Evolutionary conservation across 768 basidiomycete species (phyloP).

Genomic region (Kwoniella shandongensis): DNA sequence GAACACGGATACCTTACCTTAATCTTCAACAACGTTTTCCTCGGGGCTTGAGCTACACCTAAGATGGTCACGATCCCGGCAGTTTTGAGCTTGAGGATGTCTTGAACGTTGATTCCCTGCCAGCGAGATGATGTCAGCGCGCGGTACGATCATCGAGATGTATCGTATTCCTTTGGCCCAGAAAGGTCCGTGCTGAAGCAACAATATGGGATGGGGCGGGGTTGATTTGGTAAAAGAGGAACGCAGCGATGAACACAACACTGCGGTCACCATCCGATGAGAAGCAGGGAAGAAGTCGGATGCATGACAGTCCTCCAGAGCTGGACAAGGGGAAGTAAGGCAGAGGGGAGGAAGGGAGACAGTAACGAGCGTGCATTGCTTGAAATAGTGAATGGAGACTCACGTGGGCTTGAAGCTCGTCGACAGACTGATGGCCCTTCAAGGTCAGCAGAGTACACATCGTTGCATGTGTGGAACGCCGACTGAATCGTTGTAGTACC

Average conservation of each 20-base stretch:
- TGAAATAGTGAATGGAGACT: no score
- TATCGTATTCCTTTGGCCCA: no score
- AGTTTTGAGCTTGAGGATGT: slow-evolving; percentile 89
- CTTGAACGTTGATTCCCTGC: slow-evolving; percentile 92
- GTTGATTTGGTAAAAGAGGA: no score
- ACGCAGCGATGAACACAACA: no score
- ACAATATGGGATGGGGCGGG: no score
- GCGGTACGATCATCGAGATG: background rate
- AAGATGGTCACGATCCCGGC: slow-evolving; percentile 43
- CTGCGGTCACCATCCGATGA: no score
- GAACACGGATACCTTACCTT: slow-evolving; percentile 61
- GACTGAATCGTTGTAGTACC: no score
- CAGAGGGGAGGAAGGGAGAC: background rate
- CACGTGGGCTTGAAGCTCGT: slow-evolving; percentile 48
- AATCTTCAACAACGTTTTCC: slow-evolving; percentile 85
- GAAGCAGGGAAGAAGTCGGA: no score
- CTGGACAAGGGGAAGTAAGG: background rate
- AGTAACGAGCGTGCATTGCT: background rate
- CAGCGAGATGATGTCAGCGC: background rate
- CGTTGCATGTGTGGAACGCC: no score
- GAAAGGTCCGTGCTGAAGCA: no score
- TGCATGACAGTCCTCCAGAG: no score
- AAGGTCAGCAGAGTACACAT: background rate
- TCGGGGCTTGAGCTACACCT: slow-evolving; percentile 80
- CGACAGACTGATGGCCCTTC: slow-evolving; percentile 32